Percentiles rank a stretch among this genome's conserved stretches.
These are phyloP conservation scores for Ophiocordyceps robertsii DNA, from an alignment of 2,329 filamentous ascomycete species.

Conservation along the genomic window DNA sequence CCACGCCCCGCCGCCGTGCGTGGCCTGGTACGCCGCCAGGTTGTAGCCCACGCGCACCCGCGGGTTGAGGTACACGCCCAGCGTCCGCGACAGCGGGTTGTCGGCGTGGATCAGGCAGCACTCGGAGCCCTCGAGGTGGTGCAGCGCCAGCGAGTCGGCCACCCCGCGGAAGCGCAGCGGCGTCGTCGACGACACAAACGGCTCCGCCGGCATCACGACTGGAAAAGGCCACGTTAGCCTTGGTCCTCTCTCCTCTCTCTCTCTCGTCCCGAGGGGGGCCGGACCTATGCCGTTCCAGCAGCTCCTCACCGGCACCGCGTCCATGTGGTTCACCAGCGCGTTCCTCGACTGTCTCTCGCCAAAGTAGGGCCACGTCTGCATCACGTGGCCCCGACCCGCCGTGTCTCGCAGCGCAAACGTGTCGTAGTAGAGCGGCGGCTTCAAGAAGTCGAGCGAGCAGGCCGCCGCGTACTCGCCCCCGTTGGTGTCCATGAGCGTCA, in stretches of 20 bases:
- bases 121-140: constrained; percentile 63
- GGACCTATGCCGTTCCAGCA: constrained; percentile 32
- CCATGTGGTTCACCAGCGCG: constrained; percentile 33
- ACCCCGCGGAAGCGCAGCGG: constrained; percentile 49
- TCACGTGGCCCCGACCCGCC: constrained; percentile 34
- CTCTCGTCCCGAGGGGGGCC: constrained; percentile 1
- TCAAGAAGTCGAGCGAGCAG: constrained; percentile 46
- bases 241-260: no score
- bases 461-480: constrained; percentile 46
- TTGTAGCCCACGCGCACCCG: constrained; percentile 56
- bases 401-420: constrained; percentile 48
- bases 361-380: constrained; percentile 48
- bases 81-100: constrained; percentile 39
- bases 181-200: constrained; percentile 33
- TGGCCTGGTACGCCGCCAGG: constrained; percentile 33
- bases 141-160: constrained; percentile 43
- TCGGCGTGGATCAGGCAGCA: constrained; percentile 68
- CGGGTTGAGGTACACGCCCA: constrained; percentile 56
- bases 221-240: background rate
- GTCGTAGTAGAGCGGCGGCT: constrained; percentile 43
- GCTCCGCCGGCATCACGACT: constrained; percentile 38
- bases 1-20: constrained; percentile 29
- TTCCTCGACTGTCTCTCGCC: constrained; percentile 32
- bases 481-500: constrained; percentile 41
- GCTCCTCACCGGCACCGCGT: constrained; percentile 30